Conservation (phyloP, 352 stramenopile genomes). For the Phytophthora sansomeana region DNA sequence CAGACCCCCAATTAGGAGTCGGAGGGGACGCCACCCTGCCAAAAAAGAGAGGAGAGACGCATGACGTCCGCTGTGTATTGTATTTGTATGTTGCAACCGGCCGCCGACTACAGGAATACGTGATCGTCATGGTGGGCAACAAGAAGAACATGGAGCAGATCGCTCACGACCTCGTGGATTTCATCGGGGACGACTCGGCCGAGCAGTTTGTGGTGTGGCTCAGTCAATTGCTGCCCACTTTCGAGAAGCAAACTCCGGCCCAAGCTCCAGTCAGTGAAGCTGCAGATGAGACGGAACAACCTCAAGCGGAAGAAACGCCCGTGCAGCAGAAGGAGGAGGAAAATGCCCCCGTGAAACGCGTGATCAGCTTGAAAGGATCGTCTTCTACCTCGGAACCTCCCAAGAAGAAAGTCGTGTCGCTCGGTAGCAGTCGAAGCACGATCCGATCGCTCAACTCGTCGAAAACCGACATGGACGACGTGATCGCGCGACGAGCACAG, state of each 20-base stretch:
- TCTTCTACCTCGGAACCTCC: constrained; percentile 32
- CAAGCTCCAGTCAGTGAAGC: constrained; percentile 17
- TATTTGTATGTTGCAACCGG: constrained; percentile 19
- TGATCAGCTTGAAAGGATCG: constrained; percentile 70
- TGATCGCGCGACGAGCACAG: constrained; percentile 78
- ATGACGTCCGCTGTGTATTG: constrained; percentile 47
- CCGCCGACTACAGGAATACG: constrained; percentile 69
- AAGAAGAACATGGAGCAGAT: constrained; percentile 90
- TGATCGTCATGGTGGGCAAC: constrained; percentile 89
- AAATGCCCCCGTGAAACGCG: constrained; percentile 51
- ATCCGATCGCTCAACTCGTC: constrained; percentile 61
- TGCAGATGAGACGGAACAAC: constrained; percentile 4
- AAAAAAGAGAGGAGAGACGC: constrained; percentile 35
- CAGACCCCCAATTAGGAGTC: constrained; percentile 32
- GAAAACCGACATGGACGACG: constrained; percentile 53
- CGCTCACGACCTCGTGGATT: constrained; percentile 82
- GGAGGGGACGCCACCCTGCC: constrained; percentile 27
- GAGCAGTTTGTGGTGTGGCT: constrained; percentile 82
- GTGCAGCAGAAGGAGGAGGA: constrained; percentile 15
- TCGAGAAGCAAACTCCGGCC: constrained; percentile 34
- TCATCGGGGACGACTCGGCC: constrained; percentile 83
- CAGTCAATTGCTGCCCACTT: constrained; percentile 55
- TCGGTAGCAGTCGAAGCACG: constrained; percentile 53
- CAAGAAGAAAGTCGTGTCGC: constrained; percentile 64
- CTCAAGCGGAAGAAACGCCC: constrained; percentile 15